phyloP scores from a whole-genome alignment of 495 filamentous ascomycete species.

The Bacidia rubella region DNA sequence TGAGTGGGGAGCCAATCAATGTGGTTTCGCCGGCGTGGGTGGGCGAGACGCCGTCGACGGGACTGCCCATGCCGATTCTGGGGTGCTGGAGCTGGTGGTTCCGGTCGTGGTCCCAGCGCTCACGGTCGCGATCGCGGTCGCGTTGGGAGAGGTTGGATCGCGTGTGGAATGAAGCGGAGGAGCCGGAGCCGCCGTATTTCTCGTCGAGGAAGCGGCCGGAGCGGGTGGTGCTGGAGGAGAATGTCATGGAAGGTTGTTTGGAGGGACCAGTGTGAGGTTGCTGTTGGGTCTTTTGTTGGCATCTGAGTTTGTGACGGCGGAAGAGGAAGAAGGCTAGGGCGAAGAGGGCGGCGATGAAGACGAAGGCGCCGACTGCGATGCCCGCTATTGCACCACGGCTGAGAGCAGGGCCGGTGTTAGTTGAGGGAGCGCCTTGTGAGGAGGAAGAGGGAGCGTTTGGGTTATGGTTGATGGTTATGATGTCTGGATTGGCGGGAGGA shows the following conservation, averaged over 20 bases:
- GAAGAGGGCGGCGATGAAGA: not conserved
- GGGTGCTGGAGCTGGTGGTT: not conserved
- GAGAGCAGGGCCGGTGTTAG: not conserved
- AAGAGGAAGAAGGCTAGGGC: constrained; percentile 10
- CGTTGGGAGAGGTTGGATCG: not conserved
- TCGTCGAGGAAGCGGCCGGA: not conserved
- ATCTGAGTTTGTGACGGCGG: constrained; percentile 6
- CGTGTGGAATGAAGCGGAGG: not conserved
- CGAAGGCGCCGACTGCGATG: constrained; percentile 12
- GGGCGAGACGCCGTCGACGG: not conserved
- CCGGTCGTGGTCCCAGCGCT: not conserved
- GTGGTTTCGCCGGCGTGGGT: not conserved
- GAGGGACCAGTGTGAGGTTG: not conserved
- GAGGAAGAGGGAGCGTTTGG: not conserved
- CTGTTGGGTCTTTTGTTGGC: constrained; percentile 1
- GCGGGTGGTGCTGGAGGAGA: not conserved
- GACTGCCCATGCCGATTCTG: not conserved
- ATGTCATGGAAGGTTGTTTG: not conserved
- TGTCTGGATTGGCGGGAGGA: not conserved
- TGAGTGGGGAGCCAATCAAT: not conserved
- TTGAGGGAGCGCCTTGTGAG: not conserved
- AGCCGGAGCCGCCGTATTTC: not conserved
- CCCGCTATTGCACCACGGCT: constrained; percentile 15
- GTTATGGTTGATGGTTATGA: constrained; percentile 13
- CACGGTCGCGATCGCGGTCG: not conserved